These are phyloP conservation scores for Babesia microti DNA, from an alignment of 169 alveolate species.

Conservation along the genomic window DNA sequence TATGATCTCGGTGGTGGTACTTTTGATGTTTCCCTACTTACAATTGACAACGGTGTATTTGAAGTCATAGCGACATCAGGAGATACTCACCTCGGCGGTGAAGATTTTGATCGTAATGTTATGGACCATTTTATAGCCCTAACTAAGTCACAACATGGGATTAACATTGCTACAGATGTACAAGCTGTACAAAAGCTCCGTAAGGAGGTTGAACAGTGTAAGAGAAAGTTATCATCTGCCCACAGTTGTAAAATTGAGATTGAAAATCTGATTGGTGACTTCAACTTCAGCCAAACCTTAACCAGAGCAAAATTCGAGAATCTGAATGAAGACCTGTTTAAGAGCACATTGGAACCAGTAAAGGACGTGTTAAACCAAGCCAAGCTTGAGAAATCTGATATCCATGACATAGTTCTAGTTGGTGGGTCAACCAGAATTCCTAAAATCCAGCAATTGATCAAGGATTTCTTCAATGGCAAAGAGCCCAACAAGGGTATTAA, in stretches of 20 bases:
- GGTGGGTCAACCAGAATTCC: conserved; percentile 95
- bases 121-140: conserved; percentile 91
- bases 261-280: conserved; percentile 81
- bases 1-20: conserved; percentile 99
- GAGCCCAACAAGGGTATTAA: conserved; percentile 84
- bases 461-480: conserved; percentile 84
- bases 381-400: conserved; percentile 75
- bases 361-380: conserved; percentile 82
- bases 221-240: conserved; percentile 88
- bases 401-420: conserved; percentile 91
- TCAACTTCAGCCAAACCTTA: conserved; percentile 81
- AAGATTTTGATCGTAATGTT: conserved; percentile 85
- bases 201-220: conserved; percentile 94
- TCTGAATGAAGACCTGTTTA: conserved; percentile 78
- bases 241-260: conserved; percentile 78
- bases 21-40: conserved; percentile 95
- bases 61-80: conserved; percentile 98
- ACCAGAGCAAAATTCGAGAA: conserved; percentile 91
- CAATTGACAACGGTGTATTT: conserved; percentile 94
- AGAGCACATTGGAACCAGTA: conserved; percentile 83
- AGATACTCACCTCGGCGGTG: conserved; percentile 99
- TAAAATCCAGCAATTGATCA: conserved; percentile 79
- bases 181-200: conserved; percentile 92
- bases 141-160: conserved; percentile 81
- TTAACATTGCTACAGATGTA: conserved; percentile 83